A percentile compares a stretch with the other conserved stretches of the same genome.
phyloP scores from a whole-genome alignment of 1,284 basidiomycete genomes.

The Pulchroboletus neoregius region DNA sequence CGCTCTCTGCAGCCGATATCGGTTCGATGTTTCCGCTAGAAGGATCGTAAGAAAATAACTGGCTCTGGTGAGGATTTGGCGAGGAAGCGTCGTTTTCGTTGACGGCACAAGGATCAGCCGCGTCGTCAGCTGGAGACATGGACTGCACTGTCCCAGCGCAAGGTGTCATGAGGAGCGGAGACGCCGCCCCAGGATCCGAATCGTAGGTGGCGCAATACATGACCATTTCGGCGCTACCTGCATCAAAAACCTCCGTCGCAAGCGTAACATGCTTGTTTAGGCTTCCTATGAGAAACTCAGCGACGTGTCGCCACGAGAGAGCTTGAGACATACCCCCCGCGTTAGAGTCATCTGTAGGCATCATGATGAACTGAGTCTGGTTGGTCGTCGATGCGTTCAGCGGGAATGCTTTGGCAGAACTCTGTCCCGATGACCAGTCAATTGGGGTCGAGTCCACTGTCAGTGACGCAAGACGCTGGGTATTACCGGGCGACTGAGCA shows the following conservation, averaged over 20 bases:
- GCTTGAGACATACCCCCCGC: conserved; percentile 14
- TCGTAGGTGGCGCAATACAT: conserved; percentile 61
- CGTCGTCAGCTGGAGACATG: background rate
- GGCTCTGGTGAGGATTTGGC: conserved; percentile 42
- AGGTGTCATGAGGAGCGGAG: conserved; percentile 46
- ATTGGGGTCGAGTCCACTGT: conserved; percentile 37
- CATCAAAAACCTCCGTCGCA: conserved; percentile 44
- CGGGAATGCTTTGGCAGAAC: conserved; percentile 35
- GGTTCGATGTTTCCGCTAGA: conserved; percentile 48
- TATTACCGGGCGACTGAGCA: conserved; percentile 11
- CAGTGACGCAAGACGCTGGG: conserved; percentile 44
- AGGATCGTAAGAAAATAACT: conserved; percentile 55
- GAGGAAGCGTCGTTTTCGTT: conserved; percentile 5
- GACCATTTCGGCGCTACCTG: conserved; percentile 34
- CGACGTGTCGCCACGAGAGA: background rate
- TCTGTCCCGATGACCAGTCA: conserved; percentile 25
- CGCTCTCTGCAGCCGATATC: conserved; percentile 41
- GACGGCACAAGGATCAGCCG: conserved; percentile 10
- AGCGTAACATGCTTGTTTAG: conserved; percentile 39
- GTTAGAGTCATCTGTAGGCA: conserved; percentile 18
- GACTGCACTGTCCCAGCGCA: conserved; percentile 40
- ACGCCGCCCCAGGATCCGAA: conserved; percentile 43
- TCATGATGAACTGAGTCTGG: conserved; percentile 48
- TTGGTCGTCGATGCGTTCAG: conserved; percentile 55
- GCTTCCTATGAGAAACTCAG: conserved; percentile 12